phyloP scores from a whole-genome alignment of 768 basidiomycete genomes.

The Suillus sp. region DNA sequence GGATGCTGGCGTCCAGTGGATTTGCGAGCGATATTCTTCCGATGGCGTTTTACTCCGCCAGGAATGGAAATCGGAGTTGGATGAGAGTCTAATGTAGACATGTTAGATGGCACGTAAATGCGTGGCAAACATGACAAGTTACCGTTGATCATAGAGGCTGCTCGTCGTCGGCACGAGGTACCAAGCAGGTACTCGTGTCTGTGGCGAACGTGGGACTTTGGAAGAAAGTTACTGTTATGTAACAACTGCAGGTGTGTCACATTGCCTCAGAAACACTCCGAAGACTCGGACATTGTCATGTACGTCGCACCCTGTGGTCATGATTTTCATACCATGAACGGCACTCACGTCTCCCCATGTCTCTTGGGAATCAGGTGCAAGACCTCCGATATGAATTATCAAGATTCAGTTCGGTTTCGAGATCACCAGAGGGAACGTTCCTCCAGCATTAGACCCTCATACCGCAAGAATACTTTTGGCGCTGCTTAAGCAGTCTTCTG shows the following conservation, averaged over 20 bases:
- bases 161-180: background rate
- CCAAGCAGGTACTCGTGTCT: background rate
- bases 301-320: background rate
- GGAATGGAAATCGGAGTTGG: background rate
- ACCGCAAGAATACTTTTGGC: background rate
- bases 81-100: background rate
- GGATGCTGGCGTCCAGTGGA: conserved; percentile 1
- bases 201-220: background rate
- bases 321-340: background rate
- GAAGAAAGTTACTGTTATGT: background rate
- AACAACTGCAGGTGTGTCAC: background rate
- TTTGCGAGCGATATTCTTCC: conserved; percentile 2
- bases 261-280: too few species aligned
- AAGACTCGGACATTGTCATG: background rate
- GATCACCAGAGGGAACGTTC: background rate
- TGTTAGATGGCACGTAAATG: background rate
- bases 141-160: background rate
- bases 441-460: background rate
- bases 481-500: background rate
- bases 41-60: background rate
- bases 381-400: background rate
- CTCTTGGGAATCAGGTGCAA: background rate
- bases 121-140: background rate
- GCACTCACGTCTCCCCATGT: background rate
- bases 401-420: background rate